Conservation (phyloP, 2,329 filamentous ascomycete genomes). For the Botrytis squamosa region DNA sequence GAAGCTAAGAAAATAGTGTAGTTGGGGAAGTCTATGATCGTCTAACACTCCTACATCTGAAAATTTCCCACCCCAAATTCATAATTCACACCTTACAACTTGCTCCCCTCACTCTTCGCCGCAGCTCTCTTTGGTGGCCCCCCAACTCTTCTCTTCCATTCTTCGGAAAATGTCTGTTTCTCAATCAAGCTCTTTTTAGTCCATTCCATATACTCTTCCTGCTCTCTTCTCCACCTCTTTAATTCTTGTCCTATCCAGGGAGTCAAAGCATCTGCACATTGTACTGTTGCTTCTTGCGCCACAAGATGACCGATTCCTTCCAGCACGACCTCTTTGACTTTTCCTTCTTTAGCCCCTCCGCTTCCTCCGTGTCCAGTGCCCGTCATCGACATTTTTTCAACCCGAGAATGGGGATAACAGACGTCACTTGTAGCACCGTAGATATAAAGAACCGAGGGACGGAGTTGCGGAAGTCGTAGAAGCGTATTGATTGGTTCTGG, state of each 20-base stretch:
- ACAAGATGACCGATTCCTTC: conserved; percentile 73
- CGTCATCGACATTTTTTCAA: conserved; percentile 62
- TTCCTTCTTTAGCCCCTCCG: conserved; percentile 60
- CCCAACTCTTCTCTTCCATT: conserved; percentile 47
- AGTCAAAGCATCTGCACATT: conserved; percentile 61
- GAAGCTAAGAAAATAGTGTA: neutral
- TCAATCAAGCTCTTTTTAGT: conserved; percentile 54
- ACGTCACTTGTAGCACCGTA: conserved; percentile 62
- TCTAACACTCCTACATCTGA: neutral
- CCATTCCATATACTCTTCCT: conserved; percentile 52
- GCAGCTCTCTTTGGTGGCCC: conserved; percentile 22
- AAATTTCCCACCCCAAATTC: neutral
- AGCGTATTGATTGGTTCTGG: conserved; percentile 61
- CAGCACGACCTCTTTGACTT: conserved; percentile 65
- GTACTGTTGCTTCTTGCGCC: conserved; percentile 72
- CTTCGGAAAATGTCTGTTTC: conserved; percentile 56
- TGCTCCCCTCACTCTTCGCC: neutral
- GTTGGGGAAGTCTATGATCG: neutral
- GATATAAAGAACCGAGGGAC: conserved; percentile 67
- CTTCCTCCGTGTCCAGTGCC: conserved; percentile 67
- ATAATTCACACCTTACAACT: conserved; percentile 10
- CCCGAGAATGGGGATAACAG: conserved; percentile 49
- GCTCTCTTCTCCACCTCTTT: conserved; percentile 54
- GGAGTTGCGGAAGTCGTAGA: conserved; percentile 55
- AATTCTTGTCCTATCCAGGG: conserved; percentile 59